Evolutionary conservation across 768 basidiomycete genomes (phyloP).

Genomic region (Boletus sensibilis): DNA sequence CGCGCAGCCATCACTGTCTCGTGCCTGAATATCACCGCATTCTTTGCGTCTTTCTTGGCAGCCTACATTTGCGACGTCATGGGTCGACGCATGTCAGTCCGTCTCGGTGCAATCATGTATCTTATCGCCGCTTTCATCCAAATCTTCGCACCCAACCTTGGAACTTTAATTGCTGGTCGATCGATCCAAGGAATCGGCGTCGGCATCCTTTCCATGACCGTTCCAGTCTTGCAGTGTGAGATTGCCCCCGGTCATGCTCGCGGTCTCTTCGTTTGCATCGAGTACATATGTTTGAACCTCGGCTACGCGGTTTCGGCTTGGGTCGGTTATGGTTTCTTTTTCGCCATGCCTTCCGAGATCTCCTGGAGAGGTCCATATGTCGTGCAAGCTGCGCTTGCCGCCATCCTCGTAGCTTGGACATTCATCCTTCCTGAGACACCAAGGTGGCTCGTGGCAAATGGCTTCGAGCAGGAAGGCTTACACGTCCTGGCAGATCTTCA

Average conservation of each 20-base stretch:
- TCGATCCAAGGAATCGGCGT: constrained; percentile 50
- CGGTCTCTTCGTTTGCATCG: constrained; percentile 53
- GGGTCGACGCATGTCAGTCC: constrained; percentile 50
- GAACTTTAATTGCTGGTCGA: constrained; percentile 40
- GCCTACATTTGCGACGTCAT: constrained; percentile 52
- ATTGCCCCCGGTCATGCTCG: constrained; percentile 48
- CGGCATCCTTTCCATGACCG: constrained; percentile 51
- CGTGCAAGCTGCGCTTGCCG: constrained; percentile 50
- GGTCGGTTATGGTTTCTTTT: constrained; percentile 51
- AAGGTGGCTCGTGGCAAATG: constrained; percentile 55
- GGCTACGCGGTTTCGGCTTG: constrained; percentile 51
- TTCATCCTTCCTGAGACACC: constrained; percentile 52
- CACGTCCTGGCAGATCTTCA: constrained; percentile 58
- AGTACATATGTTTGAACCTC: constrained; percentile 50
- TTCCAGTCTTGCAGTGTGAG: constrained; percentile 49
- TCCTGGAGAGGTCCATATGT: constrained; percentile 59
- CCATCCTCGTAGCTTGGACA: constrained; percentile 46
- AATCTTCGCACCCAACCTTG: constrained; percentile 47
- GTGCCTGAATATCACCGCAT: constrained; percentile 50
- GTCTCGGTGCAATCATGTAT: constrained; percentile 50
- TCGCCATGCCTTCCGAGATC: constrained; percentile 43
- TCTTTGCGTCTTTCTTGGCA: constrained; percentile 43
- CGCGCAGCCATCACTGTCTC: constrained; percentile 47
- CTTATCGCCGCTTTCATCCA: constrained; percentile 50
- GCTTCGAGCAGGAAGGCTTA: constrained; percentile 49